These are phyloP conservation scores for Aspergillus saccharolyticus DNA, from an alignment of 495 filamentous ascomycete species.

Conservation along the genomic window DNA sequence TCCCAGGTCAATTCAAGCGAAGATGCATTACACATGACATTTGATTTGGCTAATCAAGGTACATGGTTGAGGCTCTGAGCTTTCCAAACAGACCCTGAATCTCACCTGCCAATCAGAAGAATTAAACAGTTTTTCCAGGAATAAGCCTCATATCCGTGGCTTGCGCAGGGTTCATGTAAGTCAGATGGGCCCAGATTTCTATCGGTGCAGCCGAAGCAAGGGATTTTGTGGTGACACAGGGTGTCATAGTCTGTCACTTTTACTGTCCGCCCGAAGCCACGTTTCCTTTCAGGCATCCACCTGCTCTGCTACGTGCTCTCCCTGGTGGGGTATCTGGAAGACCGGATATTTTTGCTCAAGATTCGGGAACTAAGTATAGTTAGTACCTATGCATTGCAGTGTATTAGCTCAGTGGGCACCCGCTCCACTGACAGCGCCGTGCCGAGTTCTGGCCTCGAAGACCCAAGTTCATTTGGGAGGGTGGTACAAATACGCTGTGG, in stretches of 20 bases:
- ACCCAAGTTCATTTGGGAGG: not conserved
- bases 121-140: not conserved
- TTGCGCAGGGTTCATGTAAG: not conserved
- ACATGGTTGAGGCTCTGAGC: not conserved
- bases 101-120: not conserved
- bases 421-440: not conserved
- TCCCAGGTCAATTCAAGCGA: not conserved
- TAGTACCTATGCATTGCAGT: no score
- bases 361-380: not conserved
- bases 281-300: conserved; percentile 1
- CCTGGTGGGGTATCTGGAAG: not conserved
- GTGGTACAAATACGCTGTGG: not conserved
- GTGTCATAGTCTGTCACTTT: not conserved
- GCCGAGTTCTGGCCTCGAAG: not conserved
- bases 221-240: not conserved
- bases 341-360: not conserved
- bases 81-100: not conserved
- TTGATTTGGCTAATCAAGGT: not conserved
- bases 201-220: conserved; percentile 1
- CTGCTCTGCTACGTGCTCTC: not conserved
- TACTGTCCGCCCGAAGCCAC: not conserved
- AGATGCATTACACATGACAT: not conserved
- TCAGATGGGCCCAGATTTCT: not conserved
- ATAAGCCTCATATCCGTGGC: conserved; percentile 3
- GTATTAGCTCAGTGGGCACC: not conserved